Evolutionary conservation across 352 stramenopile genomes (phyloP), one percentile per base, ranked within the genome.

Genomic region (Phytophthora aleatoria): DNA sequence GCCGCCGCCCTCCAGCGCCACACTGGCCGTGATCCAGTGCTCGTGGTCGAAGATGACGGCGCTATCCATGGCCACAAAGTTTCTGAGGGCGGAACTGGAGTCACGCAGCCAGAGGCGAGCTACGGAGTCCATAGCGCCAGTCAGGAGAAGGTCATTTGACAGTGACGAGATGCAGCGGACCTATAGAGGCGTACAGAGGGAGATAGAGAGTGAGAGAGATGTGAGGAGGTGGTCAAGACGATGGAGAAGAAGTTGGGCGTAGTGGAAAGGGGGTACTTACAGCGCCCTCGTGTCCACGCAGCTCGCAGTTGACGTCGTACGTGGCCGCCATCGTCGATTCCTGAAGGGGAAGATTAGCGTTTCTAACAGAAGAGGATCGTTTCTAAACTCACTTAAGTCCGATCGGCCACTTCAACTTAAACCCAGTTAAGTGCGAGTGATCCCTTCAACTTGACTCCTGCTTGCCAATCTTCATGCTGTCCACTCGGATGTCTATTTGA

Each of bases 1-100:
- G 31, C 80, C 85, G 5, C 73, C 81, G 8, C 58, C 59, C 1
- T 72, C 67, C 26, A 94, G 66, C 24, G 66, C 57, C 45, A 83
- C 44, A 24, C 82, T 69, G 43, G 83, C 79, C 16, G 87, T 95
- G 27, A 95, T 77, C 87, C 87, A 95, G 71, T 95, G 87, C 54
- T 92, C 83, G 54, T 95, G 87, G 49, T 82, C 85, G 55, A 83
- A 94, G 39, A 91, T 74, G 20, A 73, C 77, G 24, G 81, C 78
- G 31, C 71, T 81, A 15, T 88, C 76, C 20, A 94, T 56, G 11
- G 72, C 44, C 6, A 74, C 55, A 57, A 83, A 91, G 3, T 54
- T 54, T 5, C 44, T 39, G 7, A 64, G 27, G 2, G 61, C 28
- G 5, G 48, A 53, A 28, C 33, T 64, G 28, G 73, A 49, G 49